Evolutionary conservation across 441 rosid genomes (phyloP), one percentile per base, ranked within the genome.

Genomic region (Corymbia calophylla): DNA sequence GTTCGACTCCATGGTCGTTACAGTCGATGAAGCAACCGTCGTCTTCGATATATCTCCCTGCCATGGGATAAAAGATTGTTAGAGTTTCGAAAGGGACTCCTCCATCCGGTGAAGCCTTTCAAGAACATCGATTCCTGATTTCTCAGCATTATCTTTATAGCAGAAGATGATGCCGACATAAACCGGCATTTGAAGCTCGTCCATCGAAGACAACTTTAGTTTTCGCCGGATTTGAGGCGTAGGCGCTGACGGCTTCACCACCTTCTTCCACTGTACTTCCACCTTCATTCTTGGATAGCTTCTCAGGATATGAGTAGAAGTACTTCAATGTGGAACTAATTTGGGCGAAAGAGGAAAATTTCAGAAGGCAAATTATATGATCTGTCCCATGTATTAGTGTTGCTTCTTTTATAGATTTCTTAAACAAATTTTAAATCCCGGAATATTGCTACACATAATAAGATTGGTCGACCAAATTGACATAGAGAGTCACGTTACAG

Each of bases 71-170:
- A 60, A 77, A 92, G 23, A 88, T 60, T 31, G 91, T 56, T 47
- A 92, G 54, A 47, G 89, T 88, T 89, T 86, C 9, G 91, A 90
- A 13, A 91, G 88, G 16, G 93, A 93, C 53, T 70, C 77, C 88
- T 90, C 86, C 64, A 90, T 66, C 48, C 6, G 81, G 16, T 23
- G 21, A 5, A 68, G 87, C 87, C 88, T 88, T 18, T 19, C 12
- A 19, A 68, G 66, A 16, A 47, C 6, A 21, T 53, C 73, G 19
- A 70, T 14, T 35, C 27, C 48, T 18, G 15, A 19, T 32, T 35
- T 35, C 23, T 39, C 48, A 12, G 53, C 64, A 62, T 29, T 11
- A 51, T 81, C 86, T 31, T 2, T 11, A 53, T 86, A 90, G 86
- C 80, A 87, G 27, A 88, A 89, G 44, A 89, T 53, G 15, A 73